These are phyloP conservation scores for Penicillium capsulatum DNA, from an alignment of 2,329 filamentous ascomycete species.

Conservation along the genomic window DNA sequence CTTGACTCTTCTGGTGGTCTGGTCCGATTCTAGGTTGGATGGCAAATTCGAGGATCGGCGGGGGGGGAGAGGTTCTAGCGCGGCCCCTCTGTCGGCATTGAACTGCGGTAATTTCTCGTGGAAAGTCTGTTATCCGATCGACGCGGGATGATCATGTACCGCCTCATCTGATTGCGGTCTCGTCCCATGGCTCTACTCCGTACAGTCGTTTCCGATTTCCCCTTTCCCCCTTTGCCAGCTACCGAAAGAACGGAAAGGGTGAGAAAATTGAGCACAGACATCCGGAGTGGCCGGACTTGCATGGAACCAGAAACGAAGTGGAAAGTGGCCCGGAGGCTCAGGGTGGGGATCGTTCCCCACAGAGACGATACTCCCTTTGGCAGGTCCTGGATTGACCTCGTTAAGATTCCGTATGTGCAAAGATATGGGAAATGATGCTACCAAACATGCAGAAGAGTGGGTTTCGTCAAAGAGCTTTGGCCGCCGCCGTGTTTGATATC, in stretches of 20 bases:
- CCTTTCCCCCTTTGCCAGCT: too few relatives aligned
- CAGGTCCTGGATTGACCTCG: conserved; percentile 7
- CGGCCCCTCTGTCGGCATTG: conserved; percentile 8
- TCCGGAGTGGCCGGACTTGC: conserved; percentile 20
- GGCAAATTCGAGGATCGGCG: conserved; percentile 5
- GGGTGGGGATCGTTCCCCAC: conserved; percentile 8
- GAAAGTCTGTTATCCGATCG: neutral
- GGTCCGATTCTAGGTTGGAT: conserved; percentile 15
- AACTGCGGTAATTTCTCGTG: conserved; percentile 1
- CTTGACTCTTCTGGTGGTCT: conserved; percentile 11
- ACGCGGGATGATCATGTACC: conserved; percentile 1
- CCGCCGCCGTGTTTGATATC: too few relatives aligned
- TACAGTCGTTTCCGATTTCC: too few relatives aligned
- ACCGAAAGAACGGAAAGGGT: too few relatives aligned
- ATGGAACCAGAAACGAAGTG: conserved; percentile 10
- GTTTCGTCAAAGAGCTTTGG: too few relatives aligned
- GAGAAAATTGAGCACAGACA: too few relatives aligned
- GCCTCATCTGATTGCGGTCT: conserved; percentile 13
- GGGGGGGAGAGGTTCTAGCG: conserved; percentile 4
- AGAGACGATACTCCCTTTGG: conserved; percentile 8
- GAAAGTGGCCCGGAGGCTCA: conserved; percentile 10
- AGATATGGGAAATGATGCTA: neutral
- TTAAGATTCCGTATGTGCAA: neutral
- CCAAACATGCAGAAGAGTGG: neutral
- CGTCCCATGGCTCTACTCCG: conserved; percentile 11